Evolutionary conservation across 352 stramenopile genomes (phyloP).

Genomic region (Phytophthora tubulina): DNA sequence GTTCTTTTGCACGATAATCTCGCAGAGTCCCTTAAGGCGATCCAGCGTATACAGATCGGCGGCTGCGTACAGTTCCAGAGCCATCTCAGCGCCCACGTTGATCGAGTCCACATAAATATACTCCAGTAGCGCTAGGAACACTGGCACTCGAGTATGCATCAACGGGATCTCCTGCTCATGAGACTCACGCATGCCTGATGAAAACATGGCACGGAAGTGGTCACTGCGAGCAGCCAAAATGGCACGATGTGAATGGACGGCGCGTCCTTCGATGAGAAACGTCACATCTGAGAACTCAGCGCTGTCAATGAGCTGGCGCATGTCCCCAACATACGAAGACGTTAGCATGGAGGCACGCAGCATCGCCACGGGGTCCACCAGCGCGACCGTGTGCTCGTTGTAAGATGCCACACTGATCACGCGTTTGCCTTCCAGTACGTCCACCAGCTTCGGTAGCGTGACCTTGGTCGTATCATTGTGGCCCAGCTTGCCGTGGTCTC

Average conservation of each 20-base stretch:
- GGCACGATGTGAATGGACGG: constrained; percentile 88
- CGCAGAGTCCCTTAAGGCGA: constrained; percentile 92
- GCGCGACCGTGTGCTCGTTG: constrained; percentile 97
- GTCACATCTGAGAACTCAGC: constrained; percentile 89
- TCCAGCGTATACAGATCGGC: constrained; percentile 96
- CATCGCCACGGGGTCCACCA: constrained; percentile 87
- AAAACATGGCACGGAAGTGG: constrained; percentile 95
- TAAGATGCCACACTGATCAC: constrained; percentile 98
- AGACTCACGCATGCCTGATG: constrained; percentile 94
- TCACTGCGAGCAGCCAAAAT: constrained; percentile 95
- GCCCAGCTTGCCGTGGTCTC: constrained; percentile 95
- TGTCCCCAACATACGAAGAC: constrained; percentile 90
- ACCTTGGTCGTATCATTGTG: constrained; percentile 96
- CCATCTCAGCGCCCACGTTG: constrained; percentile 92
- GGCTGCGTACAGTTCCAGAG: constrained; percentile 94
- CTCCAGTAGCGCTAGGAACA: constrained; percentile 96
- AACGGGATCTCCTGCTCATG: constrained; percentile 90
- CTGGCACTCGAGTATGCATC: constrained; percentile 88
- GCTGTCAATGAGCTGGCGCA: constrained; percentile 94
- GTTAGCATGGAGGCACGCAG: constrained; percentile 82
- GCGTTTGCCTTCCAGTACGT: constrained; percentile 91
- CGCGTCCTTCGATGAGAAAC: constrained; percentile 89
- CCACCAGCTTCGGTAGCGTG: constrained; percentile 93
- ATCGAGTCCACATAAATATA: constrained; percentile 98
- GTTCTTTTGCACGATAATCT: constrained; percentile 92